Evolutionary conservation across 345 rosid species (phyloP), one percentile per base, ranked within the genome.

Genomic region (Zanthoxylum bungeanum): DNA sequence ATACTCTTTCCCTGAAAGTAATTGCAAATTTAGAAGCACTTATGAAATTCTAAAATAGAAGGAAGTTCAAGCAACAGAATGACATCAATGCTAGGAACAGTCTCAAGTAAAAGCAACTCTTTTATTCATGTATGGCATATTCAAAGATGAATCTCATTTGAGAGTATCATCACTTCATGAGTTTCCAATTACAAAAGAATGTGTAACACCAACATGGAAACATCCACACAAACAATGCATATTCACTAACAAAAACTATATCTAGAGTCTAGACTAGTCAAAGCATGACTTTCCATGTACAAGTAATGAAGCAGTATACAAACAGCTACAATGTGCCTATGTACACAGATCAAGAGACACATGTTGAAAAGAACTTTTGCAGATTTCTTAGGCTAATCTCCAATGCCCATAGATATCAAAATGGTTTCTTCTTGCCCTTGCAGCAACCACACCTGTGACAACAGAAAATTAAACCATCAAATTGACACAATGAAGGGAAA

Each of bases 401-500:
- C 89, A 81, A 77, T 79, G 86, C 40, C 86, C 94, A 88, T 76
- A 81, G 79, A 86, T 51, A 84, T 84, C 82, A 79, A 81, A 80
- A 77, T 69, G 84, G 85, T 79, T 84, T 78, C 90, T 68, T 78
- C 89, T 82, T 83, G 87, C 84, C 73, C 84, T 84, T 77, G 85
- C 90, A 40, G 85, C 85, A 70, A 78, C 56, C 16, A 70, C 77
- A 87, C 97, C 97, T 91, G 97, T 74, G 72, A 86, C 82, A 80
- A 70, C 72, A 83, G 80, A 85, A 85, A 82, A 76, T 80, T 70
- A 79, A 82, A 78, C 85, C 69, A 91, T 87, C 96, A 89, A 93
- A 82, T 80, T 74, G 90, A 83, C 79, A 85, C 85, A 72, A 78
- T 28, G 52, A 64, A 60, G 82, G 75, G 74, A 63, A 50, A 14